Conservation (phyloP, 208 protist genomes). For the Angomonas deanei region DNA sequence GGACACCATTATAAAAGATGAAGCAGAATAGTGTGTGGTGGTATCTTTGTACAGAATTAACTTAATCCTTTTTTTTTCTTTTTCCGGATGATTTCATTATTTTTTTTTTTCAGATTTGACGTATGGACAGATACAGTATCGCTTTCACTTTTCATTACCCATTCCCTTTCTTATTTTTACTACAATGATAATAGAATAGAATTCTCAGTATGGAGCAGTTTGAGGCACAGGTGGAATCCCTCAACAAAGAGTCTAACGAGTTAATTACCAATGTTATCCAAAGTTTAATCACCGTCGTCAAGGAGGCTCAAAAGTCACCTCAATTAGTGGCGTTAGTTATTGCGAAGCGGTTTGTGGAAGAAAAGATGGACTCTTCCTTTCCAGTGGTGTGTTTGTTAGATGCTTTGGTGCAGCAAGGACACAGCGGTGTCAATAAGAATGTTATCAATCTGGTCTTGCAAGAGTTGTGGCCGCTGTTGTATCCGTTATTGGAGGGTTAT, state of each 20-base stretch:
- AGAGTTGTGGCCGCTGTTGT: constrained; percentile 46
- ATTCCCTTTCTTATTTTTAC: background rate
- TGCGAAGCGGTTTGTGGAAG: constrained; percentile 53
- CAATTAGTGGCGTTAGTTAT: constrained; percentile 50
- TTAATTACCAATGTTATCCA: constrained; percentile 38
- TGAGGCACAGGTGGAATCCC: constrained; percentile 28
- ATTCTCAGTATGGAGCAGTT: constrained; percentile 38
- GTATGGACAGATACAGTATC: no score
- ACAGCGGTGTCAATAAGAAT: constrained; percentile 12
- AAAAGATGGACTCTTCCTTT: constrained; percentile 38
- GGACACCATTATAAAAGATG: background rate
- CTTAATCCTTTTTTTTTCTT: background rate
- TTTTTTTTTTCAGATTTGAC: background rate
- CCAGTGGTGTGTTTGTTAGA: constrained; percentile 73
- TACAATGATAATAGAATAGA: background rate
- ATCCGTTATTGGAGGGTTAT: constrained; percentile 26
- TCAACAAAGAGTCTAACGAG: constrained; percentile 69
- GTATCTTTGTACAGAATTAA: background rate
- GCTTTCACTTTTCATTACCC: background rate
- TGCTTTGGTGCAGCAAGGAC: constrained; percentile 20
- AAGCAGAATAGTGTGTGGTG: no score
- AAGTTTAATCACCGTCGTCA: constrained; percentile 19
- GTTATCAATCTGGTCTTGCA: constrained; percentile 29
- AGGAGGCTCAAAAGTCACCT: constrained; percentile 24
- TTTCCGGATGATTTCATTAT: background rate